Percentiles rank a stretch among this genome's conserved stretches.
Evolutionary conservation across 345 rosid genomes (phyloP).

Genomic region (Iberis pinnata): DNA sequence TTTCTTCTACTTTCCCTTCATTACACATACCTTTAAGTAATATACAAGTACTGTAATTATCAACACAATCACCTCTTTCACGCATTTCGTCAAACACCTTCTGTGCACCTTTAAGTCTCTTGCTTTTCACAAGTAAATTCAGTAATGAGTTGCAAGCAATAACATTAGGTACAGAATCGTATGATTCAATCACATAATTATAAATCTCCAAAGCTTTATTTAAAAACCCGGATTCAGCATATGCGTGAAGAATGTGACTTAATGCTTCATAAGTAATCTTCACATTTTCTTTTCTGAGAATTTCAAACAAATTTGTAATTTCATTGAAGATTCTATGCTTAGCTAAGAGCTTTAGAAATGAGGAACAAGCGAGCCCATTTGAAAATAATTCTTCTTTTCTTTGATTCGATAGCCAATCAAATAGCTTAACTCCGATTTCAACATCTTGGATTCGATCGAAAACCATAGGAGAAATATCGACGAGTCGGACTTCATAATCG

Average conservation of each 20-base stretch:
- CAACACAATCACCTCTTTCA: slow-evolving; percentile 40
- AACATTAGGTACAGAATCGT: slow-evolving; percentile 43
- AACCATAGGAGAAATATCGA: slow-evolving; percentile 54
- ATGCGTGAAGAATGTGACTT: slow-evolving; percentile 45
- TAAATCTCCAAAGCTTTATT: slow-evolving; percentile 54
- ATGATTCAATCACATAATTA: slow-evolving; percentile 24
- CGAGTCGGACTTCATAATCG: slow-evolving; percentile 33
- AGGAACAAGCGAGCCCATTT: slow-evolving; percentile 57
- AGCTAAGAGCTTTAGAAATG: slow-evolving; percentile 67
- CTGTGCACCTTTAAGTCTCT: slow-evolving; percentile 39
- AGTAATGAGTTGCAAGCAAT: slow-evolving; percentile 69
- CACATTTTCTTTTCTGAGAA: slow-evolving; percentile 38
- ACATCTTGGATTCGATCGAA: slow-evolving; percentile 59
- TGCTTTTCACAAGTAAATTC: slow-evolving; percentile 32
- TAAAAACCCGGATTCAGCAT: slow-evolving; percentile 46
- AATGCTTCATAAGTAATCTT: slow-evolving; percentile 53
- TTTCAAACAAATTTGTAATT: slow-evolving; percentile 37
- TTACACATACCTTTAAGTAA: slow-evolving; percentile 62
- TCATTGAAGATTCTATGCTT: slow-evolving; percentile 43
- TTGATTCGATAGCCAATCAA: slow-evolving; percentile 44
- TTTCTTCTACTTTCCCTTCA: slow-evolving; percentile 62
- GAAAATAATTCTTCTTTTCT: slow-evolving; percentile 22
- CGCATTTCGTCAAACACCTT: slow-evolving; percentile 61
- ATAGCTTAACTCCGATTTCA: slow-evolving; percentile 53
- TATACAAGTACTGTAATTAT: slow-evolving; percentile 67